Evolutionary conservation across 2,329 filamentous ascomycete species (phyloP).

Genomic region (Xylaria hypoxylon): DNA sequence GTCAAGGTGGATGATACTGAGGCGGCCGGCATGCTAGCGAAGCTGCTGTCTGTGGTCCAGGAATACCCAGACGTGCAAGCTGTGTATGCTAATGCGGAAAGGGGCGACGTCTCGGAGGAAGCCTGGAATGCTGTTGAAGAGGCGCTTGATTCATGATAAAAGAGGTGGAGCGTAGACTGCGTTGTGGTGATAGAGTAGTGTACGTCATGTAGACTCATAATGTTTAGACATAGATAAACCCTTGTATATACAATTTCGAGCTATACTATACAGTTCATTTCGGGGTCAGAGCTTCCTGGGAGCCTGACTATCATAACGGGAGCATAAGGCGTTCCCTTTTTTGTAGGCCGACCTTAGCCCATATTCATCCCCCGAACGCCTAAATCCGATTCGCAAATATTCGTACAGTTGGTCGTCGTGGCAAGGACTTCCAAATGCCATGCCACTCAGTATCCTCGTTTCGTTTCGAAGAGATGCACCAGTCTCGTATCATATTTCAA

Average conservation of each 20-base stretch:
- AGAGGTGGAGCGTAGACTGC: constrained; percentile 32
- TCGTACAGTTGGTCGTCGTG: constrained; percentile 20
- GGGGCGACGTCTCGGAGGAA: constrained; percentile 64
- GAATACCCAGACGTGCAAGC: constrained; percentile 81
- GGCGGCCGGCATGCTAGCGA: constrained; percentile 66
- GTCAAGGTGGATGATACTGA: constrained; percentile 70
- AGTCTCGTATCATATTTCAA: background rate
- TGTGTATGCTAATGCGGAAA: constrained; percentile 77
- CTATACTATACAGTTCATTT: constrained; percentile 8
- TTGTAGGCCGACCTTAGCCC: background rate
- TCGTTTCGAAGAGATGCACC: constrained; percentile 2
- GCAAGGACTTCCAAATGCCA: background rate
- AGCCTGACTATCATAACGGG: background rate
- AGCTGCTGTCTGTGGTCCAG: constrained; percentile 69
- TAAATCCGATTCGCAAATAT: constrained; percentile 17
- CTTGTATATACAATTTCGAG: constrained; percentile 29
- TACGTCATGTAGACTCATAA: constrained; percentile 50
- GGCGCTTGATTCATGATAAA: constrained; percentile 59
- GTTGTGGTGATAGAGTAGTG: constrained; percentile 38
- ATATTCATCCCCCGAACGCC: constrained; percentile 28
- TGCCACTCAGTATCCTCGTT: constrained; percentile 3
- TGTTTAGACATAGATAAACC: constrained; percentile 27
- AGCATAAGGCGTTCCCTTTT: background rate
- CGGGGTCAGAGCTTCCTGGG: too few relatives aligned
- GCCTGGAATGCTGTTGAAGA: constrained; percentile 66